Base-by-base conservation (phyloP, 1,284 basidiomycete genomes). In the Amylostereum areolatum region DNA sequence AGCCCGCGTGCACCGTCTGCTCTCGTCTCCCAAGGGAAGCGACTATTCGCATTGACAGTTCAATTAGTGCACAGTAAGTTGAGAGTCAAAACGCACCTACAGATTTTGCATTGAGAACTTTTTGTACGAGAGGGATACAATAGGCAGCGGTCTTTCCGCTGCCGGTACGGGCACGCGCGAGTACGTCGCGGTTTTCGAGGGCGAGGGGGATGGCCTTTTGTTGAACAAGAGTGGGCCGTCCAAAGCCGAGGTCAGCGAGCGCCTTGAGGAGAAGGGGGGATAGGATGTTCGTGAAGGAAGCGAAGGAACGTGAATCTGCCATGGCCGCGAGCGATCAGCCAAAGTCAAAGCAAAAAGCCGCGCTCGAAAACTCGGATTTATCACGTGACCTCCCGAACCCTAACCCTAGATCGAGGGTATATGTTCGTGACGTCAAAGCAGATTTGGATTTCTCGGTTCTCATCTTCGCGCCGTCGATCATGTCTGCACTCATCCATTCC, bases 81-180 rank as follows among this genome's bases (percentile, higher is more conserved):
- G 43, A 39, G 30, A 11, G 54, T 47, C 25, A 36, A 45, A 50
- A 55, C 64, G 60, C 57, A 82, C 85, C 70, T 67, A 89, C 89
- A 63, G 71, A 72, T 77, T 96, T 96, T 4, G 79, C 77, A 55
- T 78, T 81, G 46, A 99, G 63, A 31, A 99, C 85, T 65, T 92
- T 95, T 65, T 99, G 96, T 0, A 93, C 72, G 12, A 95, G 68
- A 0, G 97, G 96, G 4, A 99, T 79, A 55, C 86, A 92, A 66
- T 99, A 99, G 3, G 97, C 94, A 1, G 92, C 90, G 0, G 97
- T 99, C 74, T 99, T 99, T 43, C 97, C 97, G 51, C 90, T 94
- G 10, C 97, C 97, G 1, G 97, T 99, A 34, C 92, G 80, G 3
- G 97, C 95, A 32, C 92, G 79, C 4, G 95, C 96, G 27, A 99